Percentiles rank a stretch among this genome's conserved stretches.
Conservation (phyloP, 768 basidiomycete species). For the Favolaschia claudopus region DNA sequence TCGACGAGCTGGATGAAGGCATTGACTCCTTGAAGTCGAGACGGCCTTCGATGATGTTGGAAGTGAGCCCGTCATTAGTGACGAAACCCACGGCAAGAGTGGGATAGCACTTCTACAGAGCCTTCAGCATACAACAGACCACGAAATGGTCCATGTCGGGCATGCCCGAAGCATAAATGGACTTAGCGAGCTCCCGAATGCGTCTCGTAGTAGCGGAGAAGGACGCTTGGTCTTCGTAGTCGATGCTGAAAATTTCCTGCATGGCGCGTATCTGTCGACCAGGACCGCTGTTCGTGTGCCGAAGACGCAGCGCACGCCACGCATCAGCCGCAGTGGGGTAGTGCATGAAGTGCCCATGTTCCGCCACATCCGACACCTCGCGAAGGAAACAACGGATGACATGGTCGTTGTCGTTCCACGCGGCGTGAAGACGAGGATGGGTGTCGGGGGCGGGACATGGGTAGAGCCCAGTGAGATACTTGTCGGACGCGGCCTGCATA, state of each 20-base stretch:
- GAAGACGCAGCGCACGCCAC: not conserved
- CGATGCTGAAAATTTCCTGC: not conserved
- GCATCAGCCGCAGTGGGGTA: not conserved
- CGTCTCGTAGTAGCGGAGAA: not conserved
- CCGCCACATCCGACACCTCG: not conserved
- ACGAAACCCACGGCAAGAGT: not conserved
- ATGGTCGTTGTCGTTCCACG: not conserved
- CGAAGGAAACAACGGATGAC: not conserved
- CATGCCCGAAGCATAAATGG: not conserved
- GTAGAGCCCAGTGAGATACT: not conserved
- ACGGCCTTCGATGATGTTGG: not conserved
- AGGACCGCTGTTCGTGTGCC: not conserved
- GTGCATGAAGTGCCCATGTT: not conserved
- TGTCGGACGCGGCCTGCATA: not conserved
- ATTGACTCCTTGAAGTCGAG: no score
- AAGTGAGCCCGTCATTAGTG: not conserved
- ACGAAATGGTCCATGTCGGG: not conserved
- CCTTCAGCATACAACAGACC: not conserved
- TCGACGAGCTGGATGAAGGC: no score
- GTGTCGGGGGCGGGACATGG: not conserved
- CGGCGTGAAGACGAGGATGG: not conserved
- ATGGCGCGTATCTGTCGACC: not conserved
- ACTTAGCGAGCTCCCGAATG: not conserved
- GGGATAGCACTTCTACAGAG: not conserved
- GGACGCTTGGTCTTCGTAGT: not conserved